Evolutionary conservation across 495 filamentous ascomycete genomes (phyloP).

Genomic region (Aspergillus wentii): DNA sequence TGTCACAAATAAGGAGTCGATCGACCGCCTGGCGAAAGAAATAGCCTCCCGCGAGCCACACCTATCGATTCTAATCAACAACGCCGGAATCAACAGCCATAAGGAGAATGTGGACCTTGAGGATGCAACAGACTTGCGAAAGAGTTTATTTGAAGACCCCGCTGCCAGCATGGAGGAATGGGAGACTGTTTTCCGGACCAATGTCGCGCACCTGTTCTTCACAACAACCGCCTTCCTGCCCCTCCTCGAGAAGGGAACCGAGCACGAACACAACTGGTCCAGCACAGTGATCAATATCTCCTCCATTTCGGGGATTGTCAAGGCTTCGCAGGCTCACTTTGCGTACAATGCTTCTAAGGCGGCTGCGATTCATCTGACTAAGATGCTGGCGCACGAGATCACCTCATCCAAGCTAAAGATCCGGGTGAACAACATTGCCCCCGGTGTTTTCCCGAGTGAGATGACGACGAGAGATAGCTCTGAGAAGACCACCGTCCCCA

Average conservation of each 20-base stretch:
- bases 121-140: conserved; percentile 42
- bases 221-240: conserved; percentile 39
- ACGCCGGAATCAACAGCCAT: conserved; percentile 42
- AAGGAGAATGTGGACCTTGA: conserved; percentile 30
- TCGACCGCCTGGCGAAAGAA: conserved; percentile 38
- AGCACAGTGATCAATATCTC: conserved; percentile 57
- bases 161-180: conserved; percentile 36
- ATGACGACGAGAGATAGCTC: conserved; percentile 51
- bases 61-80: conserved; percentile 53
- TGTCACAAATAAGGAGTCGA: conserved; percentile 42
- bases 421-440: conserved; percentile 51
- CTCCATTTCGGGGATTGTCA: conserved; percentile 48
- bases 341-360: conserved; percentile 50
- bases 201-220: conserved; percentile 44
- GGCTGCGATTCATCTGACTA: conserved; percentile 48
- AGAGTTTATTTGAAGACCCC: conserved; percentile 52
- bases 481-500: conserved; percentile 58
- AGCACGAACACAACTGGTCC: conserved; percentile 44
- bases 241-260: conserved; percentile 37
- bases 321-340: conserved; percentile 47
- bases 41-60: conserved; percentile 37
- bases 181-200: conserved; percentile 42
- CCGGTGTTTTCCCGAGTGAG: conserved; percentile 50
- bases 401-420: conserved; percentile 35
- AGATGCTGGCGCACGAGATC: conserved; percentile 49